phyloP scores from a whole-genome alignment of 495 filamentous ascomycete species.

The Usnea hakonensis region DNA sequence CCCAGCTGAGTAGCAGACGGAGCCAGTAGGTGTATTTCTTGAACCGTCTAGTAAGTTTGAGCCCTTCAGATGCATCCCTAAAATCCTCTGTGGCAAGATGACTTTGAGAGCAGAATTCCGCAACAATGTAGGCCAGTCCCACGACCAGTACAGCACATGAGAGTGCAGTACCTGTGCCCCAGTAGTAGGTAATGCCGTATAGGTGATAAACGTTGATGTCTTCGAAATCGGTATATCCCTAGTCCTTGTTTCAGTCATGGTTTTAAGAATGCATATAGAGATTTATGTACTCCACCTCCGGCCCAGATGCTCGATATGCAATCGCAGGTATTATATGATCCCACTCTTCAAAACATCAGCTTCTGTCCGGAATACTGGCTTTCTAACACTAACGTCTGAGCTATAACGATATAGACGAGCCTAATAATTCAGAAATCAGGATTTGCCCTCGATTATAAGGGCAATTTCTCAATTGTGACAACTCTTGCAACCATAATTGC shows the following conservation, averaged over 20 bases:
- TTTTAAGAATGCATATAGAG: not conserved
- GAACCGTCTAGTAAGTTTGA: not conserved
- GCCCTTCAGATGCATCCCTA: not conserved
- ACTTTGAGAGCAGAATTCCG: slow-evolving; percentile 29
- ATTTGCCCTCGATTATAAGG: not conserved
- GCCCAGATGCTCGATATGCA: slow-evolving; percentile 19
- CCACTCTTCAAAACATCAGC: not conserved
- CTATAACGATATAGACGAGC: slow-evolving; percentile 18
- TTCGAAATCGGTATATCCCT: slow-evolving; percentile 29
- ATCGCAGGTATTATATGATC: slow-evolving; percentile 5
- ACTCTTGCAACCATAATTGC: not conserved
- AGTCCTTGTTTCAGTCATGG: not conserved
- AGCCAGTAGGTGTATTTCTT: slow-evolving; percentile 1
- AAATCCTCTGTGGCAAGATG: slow-evolving; percentile 17
- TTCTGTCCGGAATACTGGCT: not conserved
- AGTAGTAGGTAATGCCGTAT: slow-evolving; percentile 22
- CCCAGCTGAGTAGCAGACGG: not conserved
- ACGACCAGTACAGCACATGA: slow-evolving; percentile 25
- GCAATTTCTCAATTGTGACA: not conserved
- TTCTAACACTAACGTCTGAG: slow-evolving; percentile 17
- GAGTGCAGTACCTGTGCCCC: slow-evolving; percentile 29
- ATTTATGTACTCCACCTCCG: not conserved
- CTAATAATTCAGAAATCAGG: not conserved
- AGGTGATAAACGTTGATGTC: slow-evolving; percentile 9
- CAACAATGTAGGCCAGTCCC: slow-evolving; percentile 29